phyloP scores from a whole-genome alignment of 768 basidiomycete genomes.

The Myochromella boudieri region DNA sequence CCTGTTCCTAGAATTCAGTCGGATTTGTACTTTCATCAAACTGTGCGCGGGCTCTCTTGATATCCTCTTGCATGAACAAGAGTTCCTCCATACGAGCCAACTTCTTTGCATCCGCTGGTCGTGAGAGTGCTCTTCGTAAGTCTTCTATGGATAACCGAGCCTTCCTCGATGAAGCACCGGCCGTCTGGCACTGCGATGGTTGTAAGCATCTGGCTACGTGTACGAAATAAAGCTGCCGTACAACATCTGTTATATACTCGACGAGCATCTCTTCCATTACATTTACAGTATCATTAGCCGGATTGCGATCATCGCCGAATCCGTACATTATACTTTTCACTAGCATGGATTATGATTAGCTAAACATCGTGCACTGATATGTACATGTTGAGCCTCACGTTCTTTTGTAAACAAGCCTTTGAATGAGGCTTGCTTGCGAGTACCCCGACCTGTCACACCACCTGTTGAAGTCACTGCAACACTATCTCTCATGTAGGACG shows the following conservation, averaged over 20 bases:
- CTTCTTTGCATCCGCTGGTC: slow-evolving; percentile 89
- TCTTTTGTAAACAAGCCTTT: slow-evolving; percentile 82
- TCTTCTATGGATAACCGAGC: slow-evolving; percentile 84
- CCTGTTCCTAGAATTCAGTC: slow-evolving; percentile 39
- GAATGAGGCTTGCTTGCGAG: slow-evolving; percentile 64
- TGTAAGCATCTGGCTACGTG: slow-evolving; percentile 8
- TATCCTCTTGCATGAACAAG: slow-evolving; percentile 91
- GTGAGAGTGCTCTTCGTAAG: slow-evolving; percentile 73
- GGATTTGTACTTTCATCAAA: slow-evolving; percentile 54
- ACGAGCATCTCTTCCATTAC: slow-evolving; percentile 94
- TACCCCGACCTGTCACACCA: slow-evolving; percentile 44
- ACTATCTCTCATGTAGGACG: slow-evolving; percentile 51
- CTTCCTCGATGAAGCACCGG: slow-evolving; percentile 69
- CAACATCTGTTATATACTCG: slow-evolving; percentile 88
- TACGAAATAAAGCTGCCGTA: slow-evolving; percentile 40
- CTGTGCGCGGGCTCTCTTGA: slow-evolving; percentile 82
- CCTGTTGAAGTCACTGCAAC: slow-evolving; percentile 37
- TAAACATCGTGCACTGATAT: slow-evolving; percentile 1
- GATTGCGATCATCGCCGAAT: slow-evolving; percentile 89
- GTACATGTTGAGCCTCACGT: slow-evolving; percentile 43
- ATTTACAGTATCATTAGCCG: slow-evolving; percentile 82
- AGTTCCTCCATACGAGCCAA: slow-evolving; percentile 91
- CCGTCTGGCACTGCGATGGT: slow-evolving; percentile 62
- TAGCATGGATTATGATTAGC: slow-evolving; percentile 27
- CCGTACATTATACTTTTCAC: slow-evolving; percentile 90